These are phyloP conservation scores for Cucurbitaria berberidis DNA, from an alignment of 2,329 filamentous ascomycete genomes.

Conservation along the genomic window DNA sequence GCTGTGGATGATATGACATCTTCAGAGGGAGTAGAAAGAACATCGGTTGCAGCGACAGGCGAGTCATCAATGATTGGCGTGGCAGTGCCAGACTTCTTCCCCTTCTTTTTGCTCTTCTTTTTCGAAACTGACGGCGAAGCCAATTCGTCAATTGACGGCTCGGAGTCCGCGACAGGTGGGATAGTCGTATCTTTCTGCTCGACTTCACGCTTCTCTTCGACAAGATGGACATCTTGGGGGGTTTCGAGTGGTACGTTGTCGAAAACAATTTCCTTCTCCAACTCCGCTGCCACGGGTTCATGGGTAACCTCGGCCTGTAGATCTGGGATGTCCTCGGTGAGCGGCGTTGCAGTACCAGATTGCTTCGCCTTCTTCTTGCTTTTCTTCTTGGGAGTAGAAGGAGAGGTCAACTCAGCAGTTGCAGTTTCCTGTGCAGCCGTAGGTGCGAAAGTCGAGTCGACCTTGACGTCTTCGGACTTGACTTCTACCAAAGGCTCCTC, in stretches of 20 bases:
- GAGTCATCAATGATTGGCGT: slow-evolving; percentile 17
- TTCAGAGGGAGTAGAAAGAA: neutral
- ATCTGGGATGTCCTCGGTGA: slow-evolving; percentile 6
- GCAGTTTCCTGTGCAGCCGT: slow-evolving; percentile 2
- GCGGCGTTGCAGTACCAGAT: slow-evolving; percentile 13
- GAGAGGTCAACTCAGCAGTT: slow-evolving; percentile 1
- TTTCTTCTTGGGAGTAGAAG: slow-evolving; percentile 18
- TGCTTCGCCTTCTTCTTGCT: slow-evolving; percentile 30
- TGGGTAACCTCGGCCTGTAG: neutral
- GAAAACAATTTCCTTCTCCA: neutral
- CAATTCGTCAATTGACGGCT: slow-evolving; percentile 10
- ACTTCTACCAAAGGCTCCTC: slow-evolving; percentile 6
- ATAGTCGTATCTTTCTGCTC: slow-evolving; percentile 10
- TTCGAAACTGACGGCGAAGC: slow-evolving; percentile 13
- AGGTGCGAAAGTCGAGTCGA: slow-evolving; percentile 14
- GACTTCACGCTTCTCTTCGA: slow-evolving; percentile 2
- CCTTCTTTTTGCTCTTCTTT: slow-evolving; percentile 38
- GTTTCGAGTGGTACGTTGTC: neutral
- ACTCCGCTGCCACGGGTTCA: neutral
- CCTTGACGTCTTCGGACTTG: neutral
- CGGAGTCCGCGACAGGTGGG: slow-evolving; percentile 11
- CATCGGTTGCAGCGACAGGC: slow-evolving; percentile 6
- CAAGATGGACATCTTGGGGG: neutral
- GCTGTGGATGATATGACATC: neutral
- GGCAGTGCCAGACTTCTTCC: slow-evolving; percentile 24